These are phyloP conservation scores for Sechiopsis laciniata DNA, from an alignment of 306 rosid genomes.

Conservation along the genomic window DNA sequence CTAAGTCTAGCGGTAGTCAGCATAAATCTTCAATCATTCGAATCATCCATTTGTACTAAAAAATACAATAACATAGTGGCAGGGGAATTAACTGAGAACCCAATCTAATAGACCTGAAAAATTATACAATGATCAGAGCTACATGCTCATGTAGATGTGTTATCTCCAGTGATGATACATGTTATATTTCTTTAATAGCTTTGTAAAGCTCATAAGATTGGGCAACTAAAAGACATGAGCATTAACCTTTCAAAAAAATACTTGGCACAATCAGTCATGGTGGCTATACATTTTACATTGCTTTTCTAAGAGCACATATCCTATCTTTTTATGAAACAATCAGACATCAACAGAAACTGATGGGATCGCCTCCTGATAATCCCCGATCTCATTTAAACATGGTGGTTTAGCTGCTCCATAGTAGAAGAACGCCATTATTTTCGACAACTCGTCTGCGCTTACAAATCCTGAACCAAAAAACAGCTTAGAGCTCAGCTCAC, in stretches of 20 bases:
- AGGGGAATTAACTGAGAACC: not conserved
- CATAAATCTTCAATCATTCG: no score
- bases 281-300: not conserved
- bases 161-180: not conserved
- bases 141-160: not conserved
- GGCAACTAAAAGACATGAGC: not conserved
- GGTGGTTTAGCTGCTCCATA: conserved; percentile 74
- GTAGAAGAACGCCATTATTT: conserved; percentile 83
- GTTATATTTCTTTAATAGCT: not conserved
- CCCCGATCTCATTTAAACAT: conserved; percentile 39
- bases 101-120: not conserved
- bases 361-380: conserved; percentile 56
- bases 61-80: not conserved
- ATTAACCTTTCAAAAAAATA: not conserved
- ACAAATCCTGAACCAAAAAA: conserved; percentile 46
- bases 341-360: conserved; percentile 31
- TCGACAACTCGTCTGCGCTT: conserved; percentile 74
- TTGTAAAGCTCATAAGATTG: not conserved
- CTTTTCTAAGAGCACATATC: not conserved
- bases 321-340: not conserved
- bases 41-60: no score
- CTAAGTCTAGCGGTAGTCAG: no score
- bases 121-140: not conserved
- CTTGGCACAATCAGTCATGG: not conserved
- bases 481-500: conserved; percentile 14